Percentiles rank a stretch among this genome's conserved stretches.
These are phyloP conservation scores for Crithidia acanthocephali DNA, from an alignment of 208 protist genomes.

Conservation along the genomic window DNA sequence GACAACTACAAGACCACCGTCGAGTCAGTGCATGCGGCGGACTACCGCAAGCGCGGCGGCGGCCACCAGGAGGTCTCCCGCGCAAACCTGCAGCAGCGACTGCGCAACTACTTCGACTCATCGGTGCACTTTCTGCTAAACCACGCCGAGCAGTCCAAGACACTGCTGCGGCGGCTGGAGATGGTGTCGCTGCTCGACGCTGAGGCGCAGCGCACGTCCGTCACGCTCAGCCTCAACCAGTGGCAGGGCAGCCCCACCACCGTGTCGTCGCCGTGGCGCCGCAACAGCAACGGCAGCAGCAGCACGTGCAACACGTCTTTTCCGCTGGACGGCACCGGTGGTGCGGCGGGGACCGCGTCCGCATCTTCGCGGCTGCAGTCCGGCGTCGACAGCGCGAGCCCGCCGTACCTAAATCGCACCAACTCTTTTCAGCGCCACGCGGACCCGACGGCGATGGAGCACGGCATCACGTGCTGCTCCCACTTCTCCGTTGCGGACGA, in stretches of 20 bases:
- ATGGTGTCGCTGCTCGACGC: slow-evolving; percentile 62
- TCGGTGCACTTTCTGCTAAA: slow-evolving; percentile 72
- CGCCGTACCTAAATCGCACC: not conserved
- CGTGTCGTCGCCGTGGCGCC: slow-evolving; percentile 6
- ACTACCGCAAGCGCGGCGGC: slow-evolving; percentile 29
- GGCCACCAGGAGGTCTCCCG: slow-evolving; percentile 36
- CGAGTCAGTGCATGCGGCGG: slow-evolving; percentile 27
- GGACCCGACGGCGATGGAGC: slow-evolving; percentile 12
- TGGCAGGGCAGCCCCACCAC: slow-evolving; percentile 34
- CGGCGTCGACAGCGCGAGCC: not conserved
- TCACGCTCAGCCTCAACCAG: slow-evolving; percentile 50
- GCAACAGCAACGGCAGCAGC: not conserved
- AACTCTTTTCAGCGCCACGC: not conserved
- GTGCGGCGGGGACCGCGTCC: not conserved
- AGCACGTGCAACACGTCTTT: not conserved
- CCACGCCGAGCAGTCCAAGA: slow-evolving; percentile 63
- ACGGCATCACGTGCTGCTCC: slow-evolving; percentile 41
- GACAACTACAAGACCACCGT: slow-evolving; percentile 36
- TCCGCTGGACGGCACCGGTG: not conserved
- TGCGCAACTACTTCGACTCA: slow-evolving; percentile 75
- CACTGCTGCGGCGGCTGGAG: slow-evolving; percentile 70
- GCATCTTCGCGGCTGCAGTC: not conserved
- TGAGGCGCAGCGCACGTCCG: slow-evolving; percentile 58
- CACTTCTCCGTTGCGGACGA: slow-evolving; percentile 82
- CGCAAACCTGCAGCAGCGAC: slow-evolving; percentile 42